phyloP scores from a whole-genome alignment of 2,329 filamentous ascomycete species.

The Colletotrichum falcatum region DNA sequence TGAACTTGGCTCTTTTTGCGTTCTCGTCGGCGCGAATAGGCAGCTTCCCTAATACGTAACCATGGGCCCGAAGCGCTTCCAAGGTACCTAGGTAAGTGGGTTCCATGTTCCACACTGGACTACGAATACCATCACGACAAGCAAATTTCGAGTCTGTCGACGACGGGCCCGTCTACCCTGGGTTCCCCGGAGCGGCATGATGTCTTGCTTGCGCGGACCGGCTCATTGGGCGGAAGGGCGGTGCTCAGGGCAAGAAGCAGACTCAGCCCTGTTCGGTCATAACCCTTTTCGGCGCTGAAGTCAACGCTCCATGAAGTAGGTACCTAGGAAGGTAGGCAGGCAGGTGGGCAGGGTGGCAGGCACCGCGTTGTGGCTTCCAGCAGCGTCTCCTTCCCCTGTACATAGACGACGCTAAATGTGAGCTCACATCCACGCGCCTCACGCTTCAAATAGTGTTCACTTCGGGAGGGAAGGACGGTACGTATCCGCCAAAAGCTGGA shows the following conservation, averaged over 20 bases:
- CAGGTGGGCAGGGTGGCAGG: no score
- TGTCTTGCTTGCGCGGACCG: conserved; percentile 10
- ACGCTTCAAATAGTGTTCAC: conserved; percentile 27
- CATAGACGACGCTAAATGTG: neutral
- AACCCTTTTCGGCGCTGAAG: conserved; percentile 7
- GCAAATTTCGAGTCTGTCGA: no score
- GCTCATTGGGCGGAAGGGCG: conserved; percentile 21
- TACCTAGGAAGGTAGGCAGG: no score
- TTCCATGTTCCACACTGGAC: no score
- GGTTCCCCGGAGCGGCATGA: conserved; percentile 25
- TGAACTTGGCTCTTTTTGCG: no score
- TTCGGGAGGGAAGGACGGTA: conserved; percentile 6
- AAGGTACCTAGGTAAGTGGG: no score
- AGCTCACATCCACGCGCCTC: neutral
- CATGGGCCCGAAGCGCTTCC: no score
- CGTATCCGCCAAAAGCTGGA: conserved; percentile 6
- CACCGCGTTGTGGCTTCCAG: conserved; percentile 11
- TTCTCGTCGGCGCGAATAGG: no score
- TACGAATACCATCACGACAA: no score
- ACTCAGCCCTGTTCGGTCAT: conserved; percentile 39
- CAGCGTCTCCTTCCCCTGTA: neutral
- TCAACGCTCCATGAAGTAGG: no score
- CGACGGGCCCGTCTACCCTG: neutral
- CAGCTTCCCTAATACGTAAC: no score
- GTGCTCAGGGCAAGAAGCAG: conserved; percentile 13